Percentiles rank a stretch among this genome's conserved stretches.
phyloP scores from a whole-genome alignment of 345 rosid genomes.

The Trapa bicornis region DNA sequence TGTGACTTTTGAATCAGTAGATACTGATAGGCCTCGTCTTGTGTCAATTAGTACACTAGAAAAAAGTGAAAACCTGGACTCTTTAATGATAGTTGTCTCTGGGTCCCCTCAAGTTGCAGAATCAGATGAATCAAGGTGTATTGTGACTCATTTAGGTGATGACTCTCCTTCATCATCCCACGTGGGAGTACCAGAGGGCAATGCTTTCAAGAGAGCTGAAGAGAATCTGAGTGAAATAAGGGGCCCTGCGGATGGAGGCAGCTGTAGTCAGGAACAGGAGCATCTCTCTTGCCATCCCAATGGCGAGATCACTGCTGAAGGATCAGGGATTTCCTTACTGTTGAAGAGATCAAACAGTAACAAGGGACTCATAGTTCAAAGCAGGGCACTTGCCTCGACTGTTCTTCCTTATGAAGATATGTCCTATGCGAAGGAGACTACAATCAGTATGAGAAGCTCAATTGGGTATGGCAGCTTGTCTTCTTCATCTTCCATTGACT shows the following conservation, averaged over 20 bases:
- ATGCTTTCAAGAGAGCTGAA: slow-evolving; percentile 14
- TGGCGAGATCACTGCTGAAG: slow-evolving; percentile 29
- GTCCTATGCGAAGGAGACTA: slow-evolving; percentile 51
- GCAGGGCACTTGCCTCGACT: slow-evolving; percentile 55
- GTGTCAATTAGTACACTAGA: slow-evolving; percentile 18
- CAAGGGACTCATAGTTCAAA: slow-evolving; percentile 55
- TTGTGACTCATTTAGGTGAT: not conserved
- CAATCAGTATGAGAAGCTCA: slow-evolving; percentile 76
- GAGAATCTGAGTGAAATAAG: slow-evolving; percentile 16
- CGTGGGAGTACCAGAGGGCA: slow-evolving; percentile 1
- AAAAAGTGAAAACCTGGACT: slow-evolving; percentile 19
- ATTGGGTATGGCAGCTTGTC: slow-evolving; percentile 62
- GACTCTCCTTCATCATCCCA: not conserved
- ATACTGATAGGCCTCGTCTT: slow-evolving; percentile 16
- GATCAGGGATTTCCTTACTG: slow-evolving; percentile 53
- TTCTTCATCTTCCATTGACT: slow-evolving; percentile 76
- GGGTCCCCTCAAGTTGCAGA: slow-evolving; percentile 22
- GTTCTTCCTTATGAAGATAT: slow-evolving; percentile 55
- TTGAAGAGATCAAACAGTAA: slow-evolving; percentile 73
- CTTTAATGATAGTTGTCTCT: slow-evolving; percentile 8
- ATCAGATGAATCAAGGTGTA: slow-evolving; percentile 17
- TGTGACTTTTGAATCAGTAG: slow-evolving; percentile 14
- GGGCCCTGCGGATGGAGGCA: slow-evolving; percentile 18
- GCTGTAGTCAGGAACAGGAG: slow-evolving; percentile 22
- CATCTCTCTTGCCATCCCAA: slow-evolving; percentile 17